These are phyloP conservation scores for Phoenix dactylifera DNA, from an alignment of 176 grass and related monocot species.

Conservation along the genomic window DNA sequence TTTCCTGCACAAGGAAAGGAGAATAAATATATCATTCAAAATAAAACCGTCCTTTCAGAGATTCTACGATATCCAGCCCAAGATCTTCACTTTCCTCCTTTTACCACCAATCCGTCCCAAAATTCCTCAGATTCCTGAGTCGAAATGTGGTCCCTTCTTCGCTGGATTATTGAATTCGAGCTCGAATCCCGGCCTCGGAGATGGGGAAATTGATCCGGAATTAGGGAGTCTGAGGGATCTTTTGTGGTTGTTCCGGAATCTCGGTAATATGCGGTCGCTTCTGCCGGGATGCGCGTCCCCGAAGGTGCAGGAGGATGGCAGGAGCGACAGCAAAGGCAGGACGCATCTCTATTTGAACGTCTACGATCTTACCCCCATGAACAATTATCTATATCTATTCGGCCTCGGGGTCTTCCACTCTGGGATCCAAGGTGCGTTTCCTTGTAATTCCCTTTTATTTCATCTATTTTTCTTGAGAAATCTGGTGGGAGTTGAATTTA, in stretches of 20 bases:
- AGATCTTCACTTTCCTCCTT: too few species aligned
- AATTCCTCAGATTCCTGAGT: neutral
- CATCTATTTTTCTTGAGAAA: too few species aligned
- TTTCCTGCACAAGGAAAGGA: neutral
- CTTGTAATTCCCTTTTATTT: too few species aligned
- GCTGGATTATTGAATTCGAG: neutral
- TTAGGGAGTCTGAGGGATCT: constrained; percentile 5
- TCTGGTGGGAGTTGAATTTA: too few species aligned
- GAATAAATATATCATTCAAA: too few species aligned
- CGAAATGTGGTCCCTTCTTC: neutral
- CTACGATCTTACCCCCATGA: too few species aligned
- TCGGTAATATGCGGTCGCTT: neutral
- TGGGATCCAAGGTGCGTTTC: too few species aligned
- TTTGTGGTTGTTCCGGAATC: neutral
- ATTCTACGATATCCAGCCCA: too few species aligned
- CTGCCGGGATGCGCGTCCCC: neutral
- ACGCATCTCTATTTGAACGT: constrained; percentile 50
- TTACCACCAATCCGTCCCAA: too few species aligned
- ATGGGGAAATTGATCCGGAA: constrained; percentile 7
- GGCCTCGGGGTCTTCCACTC: too few species aligned
- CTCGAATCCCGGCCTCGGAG: constrained; percentile 9
- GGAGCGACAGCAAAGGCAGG: neutral
- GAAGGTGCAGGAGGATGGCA: neutral
- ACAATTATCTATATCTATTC: too few species aligned
- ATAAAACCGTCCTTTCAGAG: too few species aligned